Evolutionary conservation across 805 yeast species (phyloP).

Genomic region (Diddensiella santjacobensis): DNA sequence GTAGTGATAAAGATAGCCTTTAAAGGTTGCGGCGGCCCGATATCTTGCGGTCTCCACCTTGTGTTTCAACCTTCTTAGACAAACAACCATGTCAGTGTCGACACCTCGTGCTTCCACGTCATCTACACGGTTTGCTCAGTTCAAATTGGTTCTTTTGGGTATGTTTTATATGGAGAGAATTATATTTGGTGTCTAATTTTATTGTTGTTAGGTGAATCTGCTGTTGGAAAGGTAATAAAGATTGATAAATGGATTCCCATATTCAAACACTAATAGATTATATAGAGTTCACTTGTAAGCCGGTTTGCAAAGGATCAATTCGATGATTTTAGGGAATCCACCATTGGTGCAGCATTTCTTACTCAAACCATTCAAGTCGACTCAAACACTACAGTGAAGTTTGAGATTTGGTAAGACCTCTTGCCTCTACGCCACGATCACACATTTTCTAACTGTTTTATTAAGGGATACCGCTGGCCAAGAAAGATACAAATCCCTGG

Average conservation of each 20-base stretch:
- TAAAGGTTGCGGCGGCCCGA: too few species aligned
- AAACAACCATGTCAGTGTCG: not conserved
- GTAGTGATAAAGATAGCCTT: too few species aligned
- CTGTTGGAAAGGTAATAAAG: slow-evolving; percentile 71
- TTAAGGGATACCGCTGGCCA: slow-evolving; percentile 97
- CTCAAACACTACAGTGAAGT: slow-evolving; percentile 42
- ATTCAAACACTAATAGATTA: not conserved
- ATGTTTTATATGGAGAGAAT: slow-evolving; percentile 12
- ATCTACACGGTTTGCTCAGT: slow-evolving; percentile 43
- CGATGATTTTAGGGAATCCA: slow-evolving; percentile 77
- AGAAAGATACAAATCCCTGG: slow-evolving; percentile 75
- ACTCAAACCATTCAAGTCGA: slow-evolving; percentile 66
- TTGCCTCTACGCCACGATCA: too few species aligned
- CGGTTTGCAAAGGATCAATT: slow-evolving; percentile 69
- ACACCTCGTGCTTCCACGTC: slow-evolving; percentile 31
- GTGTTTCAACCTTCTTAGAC: too few species aligned
- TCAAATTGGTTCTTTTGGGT: slow-evolving; percentile 71
- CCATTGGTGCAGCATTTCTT: slow-evolving; percentile 98
- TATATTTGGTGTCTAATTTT: slow-evolving; percentile 1
- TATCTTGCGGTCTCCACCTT: too few species aligned
- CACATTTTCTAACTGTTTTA: too few species aligned
- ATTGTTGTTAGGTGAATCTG: slow-evolving; percentile 52
- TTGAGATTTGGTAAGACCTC: slow-evolving; percentile 45
- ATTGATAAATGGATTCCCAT: too few species aligned
- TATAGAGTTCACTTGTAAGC: slow-evolving; percentile 71